These are phyloP conservation scores for Saksenaea vasiformis DNA, from an alignment of 371 early-diverging fungal genomes.

Conservation along the genomic window DNA sequence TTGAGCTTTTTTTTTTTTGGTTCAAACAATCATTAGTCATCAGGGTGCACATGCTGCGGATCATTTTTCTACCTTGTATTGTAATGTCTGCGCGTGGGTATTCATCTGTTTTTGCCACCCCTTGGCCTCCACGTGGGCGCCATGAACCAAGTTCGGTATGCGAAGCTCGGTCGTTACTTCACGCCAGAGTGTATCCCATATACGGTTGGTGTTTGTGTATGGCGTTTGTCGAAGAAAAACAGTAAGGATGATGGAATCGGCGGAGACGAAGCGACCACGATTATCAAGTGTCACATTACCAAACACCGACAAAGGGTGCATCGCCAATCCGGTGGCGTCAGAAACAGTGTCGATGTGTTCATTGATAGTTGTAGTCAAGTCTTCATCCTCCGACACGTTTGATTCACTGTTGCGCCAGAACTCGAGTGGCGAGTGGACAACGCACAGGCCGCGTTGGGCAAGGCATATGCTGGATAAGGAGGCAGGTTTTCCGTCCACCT, in stretches of 20 bases:
- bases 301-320: constrained; percentile 55
- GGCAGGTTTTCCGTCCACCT: constrained; percentile 21
- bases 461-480: constrained; percentile 26
- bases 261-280: constrained; percentile 29
- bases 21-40: not conserved
- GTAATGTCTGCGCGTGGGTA: constrained; percentile 17
- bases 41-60: not conserved
- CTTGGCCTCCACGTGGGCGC: not conserved
- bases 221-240: constrained; percentile 24
- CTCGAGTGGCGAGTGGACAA: constrained; percentile 60
- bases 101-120: constrained; percentile 25
- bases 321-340: constrained; percentile 36
- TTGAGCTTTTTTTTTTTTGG: constrained; percentile 10
- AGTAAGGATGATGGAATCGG: constrained; percentile 53
- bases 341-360: constrained; percentile 28
- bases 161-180: constrained; percentile 14
- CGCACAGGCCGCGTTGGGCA: constrained; percentile 34
- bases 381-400: constrained; percentile 22
- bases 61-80: constrained; percentile 33
- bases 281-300: constrained; percentile 45
- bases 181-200: constrained; percentile 53
- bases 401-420: constrained; percentile 39
- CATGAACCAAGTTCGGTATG: constrained; percentile 1
- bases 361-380: constrained; percentile 38
- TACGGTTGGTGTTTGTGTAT: constrained; percentile 16